A percentile compares a stretch with the other conserved stretches of the same genome.
These are phyloP conservation scores for Leptosphaerulina australis DNA, from an alignment of 2,329 filamentous ascomycete species.

Conservation along the genomic window DNA sequence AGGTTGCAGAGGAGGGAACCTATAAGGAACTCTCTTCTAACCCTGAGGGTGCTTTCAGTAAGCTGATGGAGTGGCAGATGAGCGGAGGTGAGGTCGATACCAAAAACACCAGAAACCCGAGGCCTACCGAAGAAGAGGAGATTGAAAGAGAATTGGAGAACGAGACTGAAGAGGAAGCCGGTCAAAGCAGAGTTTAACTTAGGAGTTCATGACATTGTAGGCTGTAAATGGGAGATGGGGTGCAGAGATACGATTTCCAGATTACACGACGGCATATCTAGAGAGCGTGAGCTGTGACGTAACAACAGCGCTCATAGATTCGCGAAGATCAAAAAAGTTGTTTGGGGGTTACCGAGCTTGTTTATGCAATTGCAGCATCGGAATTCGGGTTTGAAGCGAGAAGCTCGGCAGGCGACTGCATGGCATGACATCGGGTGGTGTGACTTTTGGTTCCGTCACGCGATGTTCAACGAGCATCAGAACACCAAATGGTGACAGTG, in stretches of 20 bases:
- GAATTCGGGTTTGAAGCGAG: neutral
- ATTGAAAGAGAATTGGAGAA: constrained; percentile 53
- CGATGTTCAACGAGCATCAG: constrained; percentile 10
- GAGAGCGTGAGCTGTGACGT: neutral
- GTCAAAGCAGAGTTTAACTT: constrained; percentile 24
- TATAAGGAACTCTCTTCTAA: constrained; percentile 77
- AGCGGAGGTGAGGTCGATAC: constrained; percentile 70
- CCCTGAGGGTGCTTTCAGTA: constrained; percentile 83
- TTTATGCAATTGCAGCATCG: neutral
- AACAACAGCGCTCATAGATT: neutral
- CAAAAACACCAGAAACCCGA: constrained; percentile 36
- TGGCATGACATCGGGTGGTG: constrained; percentile 21
- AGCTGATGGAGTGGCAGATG: constrained; percentile 99
- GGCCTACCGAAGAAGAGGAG: constrained; percentile 57
- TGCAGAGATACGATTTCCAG: neutral
- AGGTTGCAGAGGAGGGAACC: constrained; percentile 87
- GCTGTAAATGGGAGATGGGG: neutral
- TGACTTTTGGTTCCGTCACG: constrained; percentile 18
- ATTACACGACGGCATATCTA: neutral
- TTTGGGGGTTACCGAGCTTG: neutral
- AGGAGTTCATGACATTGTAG: neutral
- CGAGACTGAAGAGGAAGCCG: constrained; percentile 46
- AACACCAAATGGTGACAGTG: constrained; percentile 14
- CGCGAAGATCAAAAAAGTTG: neutral
- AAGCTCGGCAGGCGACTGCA: constrained; percentile 3